These are phyloP conservation scores for Epichloe sibirici DNA, from an alignment of 2,329 filamentous ascomycete genomes.

Conservation along the genomic window DNA sequence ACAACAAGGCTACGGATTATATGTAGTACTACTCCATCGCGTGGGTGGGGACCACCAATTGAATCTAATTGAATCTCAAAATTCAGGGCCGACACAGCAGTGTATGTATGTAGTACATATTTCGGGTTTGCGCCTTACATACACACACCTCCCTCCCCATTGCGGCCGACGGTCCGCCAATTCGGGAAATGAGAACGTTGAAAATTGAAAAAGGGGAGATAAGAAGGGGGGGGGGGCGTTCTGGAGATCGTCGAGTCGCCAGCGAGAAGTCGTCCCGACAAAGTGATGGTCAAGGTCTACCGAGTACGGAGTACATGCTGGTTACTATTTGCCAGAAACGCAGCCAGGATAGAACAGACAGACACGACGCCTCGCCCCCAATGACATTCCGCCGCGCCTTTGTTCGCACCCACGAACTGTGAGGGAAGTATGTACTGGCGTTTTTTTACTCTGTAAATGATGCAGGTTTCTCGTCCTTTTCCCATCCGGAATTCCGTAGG, in stretches of 20 bases:
- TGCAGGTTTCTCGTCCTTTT: too few species aligned
- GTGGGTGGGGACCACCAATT: too few species aligned
- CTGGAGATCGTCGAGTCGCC: neutral
- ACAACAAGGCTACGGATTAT: too few species aligned
- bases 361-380: neutral
- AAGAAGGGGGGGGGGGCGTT: neutral
- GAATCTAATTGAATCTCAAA: too few species aligned
- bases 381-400: neutral
- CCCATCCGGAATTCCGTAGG: neutral
- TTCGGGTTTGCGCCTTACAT: neutral
- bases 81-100: too few species aligned
- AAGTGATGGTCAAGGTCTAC: neutral
- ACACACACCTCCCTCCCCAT: neutral
- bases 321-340: neutral
- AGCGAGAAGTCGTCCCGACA: neutral
- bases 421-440: neutral
- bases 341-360: neutral
- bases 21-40: too few species aligned
- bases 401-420: neutral
- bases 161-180: slow-evolving; percentile 3
- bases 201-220: neutral
- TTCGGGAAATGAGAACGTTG: slow-evolving; percentile 3
- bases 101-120: too few species aligned
- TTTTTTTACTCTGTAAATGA: neutral
- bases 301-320: neutral